Percentiles rank a stretch among this genome's conserved stretches.
Conservation (phyloP, 805 yeast genomes). For the Lipomyces starkeyi region DNA sequence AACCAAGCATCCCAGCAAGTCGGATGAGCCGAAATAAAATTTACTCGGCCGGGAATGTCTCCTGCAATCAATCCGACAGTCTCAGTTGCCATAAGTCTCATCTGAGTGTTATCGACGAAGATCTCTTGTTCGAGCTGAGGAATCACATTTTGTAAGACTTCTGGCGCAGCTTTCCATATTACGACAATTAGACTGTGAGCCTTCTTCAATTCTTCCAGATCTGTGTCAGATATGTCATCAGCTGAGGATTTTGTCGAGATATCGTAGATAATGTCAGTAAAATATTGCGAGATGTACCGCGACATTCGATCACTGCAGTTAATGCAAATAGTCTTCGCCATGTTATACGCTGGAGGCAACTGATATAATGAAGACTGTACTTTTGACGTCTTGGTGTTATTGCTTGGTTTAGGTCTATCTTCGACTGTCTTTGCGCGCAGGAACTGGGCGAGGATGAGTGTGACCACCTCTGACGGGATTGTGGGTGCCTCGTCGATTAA, state of each 20-base stretch:
- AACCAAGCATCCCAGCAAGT: slow-evolving; percentile 75
- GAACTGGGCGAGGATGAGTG: slow-evolving; percentile 69
- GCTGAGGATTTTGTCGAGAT: slow-evolving; percentile 41
- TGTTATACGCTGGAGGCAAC: slow-evolving; percentile 64
- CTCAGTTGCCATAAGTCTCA: slow-evolving; percentile 72
- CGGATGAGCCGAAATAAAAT: slow-evolving; percentile 56
- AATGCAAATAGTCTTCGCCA: slow-evolving; percentile 71
- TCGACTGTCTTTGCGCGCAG: slow-evolving; percentile 48
- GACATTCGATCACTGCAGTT: slow-evolving; percentile 74
- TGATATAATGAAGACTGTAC: slow-evolving; percentile 23
- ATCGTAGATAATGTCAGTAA: slow-evolving; percentile 71
- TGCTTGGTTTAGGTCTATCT: slow-evolving; percentile 21
- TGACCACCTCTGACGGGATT: slow-evolving; percentile 65
- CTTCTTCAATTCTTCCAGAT: slow-evolving; percentile 57
- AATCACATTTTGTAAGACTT: slow-evolving; percentile 70
- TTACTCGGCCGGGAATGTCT: slow-evolving; percentile 55
- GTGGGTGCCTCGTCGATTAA: slow-evolving; percentile 72
- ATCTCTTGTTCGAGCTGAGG: slow-evolving; percentile 82
- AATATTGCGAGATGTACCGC: slow-evolving; percentile 75
- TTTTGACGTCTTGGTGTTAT: not conserved
- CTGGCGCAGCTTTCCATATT: slow-evolving; percentile 81
- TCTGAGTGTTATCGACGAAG: slow-evolving; percentile 63
- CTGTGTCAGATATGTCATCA: slow-evolving; percentile 41
- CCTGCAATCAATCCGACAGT: slow-evolving; percentile 72
- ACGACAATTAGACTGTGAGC: slow-evolving; percentile 68